These are phyloP conservation scores for Petunia axillaris DNA, from an alignment of 257 asterid genomes.

Conservation along the genomic window DNA sequence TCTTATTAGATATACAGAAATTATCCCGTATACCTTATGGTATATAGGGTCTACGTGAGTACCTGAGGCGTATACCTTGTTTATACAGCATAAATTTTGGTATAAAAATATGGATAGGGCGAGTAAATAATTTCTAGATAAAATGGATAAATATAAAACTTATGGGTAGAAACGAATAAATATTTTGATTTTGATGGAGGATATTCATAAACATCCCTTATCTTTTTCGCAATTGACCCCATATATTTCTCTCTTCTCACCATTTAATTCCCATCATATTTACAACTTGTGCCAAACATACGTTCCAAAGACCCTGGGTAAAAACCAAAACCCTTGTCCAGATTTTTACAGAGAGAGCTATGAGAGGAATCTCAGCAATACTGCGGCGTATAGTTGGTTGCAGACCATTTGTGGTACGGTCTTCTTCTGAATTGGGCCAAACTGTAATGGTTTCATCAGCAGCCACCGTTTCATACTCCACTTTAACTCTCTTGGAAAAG, in stretches of 20 bases:
- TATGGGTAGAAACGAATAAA: too few relatives aligned
- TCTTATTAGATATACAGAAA: too few relatives aligned
- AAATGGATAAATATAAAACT: too few relatives aligned
- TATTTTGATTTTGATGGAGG: too few relatives aligned
- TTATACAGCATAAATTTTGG: too few relatives aligned
- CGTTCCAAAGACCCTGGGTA: not conserved
- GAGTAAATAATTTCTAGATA: too few relatives aligned
- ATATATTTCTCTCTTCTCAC: not conserved
- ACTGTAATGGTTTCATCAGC: constrained; percentile 63
- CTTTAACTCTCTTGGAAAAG: constrained; percentile 53
- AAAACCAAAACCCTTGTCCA: not conserved
- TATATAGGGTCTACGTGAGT: too few relatives aligned
- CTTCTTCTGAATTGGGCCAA: constrained; percentile 46
- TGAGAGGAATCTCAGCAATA: constrained; percentile 50
- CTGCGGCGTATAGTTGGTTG: constrained; percentile 62
- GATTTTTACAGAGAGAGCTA: constrained; percentile 8
- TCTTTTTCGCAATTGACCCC: not conserved
- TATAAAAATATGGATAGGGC: too few relatives aligned
- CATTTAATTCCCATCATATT: not conserved
- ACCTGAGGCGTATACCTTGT: too few relatives aligned
- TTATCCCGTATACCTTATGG: too few relatives aligned
- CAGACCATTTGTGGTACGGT: constrained; percentile 8
- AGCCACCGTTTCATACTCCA: constrained; percentile 67
- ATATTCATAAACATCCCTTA: too few relatives aligned
- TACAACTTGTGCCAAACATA: not conserved